phyloP scores from a whole-genome alignment of 208 protist species.

The Acanthamoeba healyi region DNA sequence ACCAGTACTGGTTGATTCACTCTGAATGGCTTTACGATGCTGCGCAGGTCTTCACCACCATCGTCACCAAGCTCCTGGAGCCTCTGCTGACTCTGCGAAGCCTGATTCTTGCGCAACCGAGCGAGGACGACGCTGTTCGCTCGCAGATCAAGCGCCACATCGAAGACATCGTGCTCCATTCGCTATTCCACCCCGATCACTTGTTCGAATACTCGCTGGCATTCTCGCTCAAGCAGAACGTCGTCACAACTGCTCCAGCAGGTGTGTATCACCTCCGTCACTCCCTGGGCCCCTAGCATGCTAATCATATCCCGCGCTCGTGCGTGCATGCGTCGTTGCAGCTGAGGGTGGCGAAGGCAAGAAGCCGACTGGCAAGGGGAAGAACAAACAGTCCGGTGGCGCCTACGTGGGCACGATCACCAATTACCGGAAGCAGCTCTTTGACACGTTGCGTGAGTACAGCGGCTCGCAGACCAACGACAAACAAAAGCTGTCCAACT shows the following conservation, averaged over 20 bases:
- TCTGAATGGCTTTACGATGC: too few relatives aligned
- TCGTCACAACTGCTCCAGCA: not conserved
- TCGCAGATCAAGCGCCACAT: constrained; percentile 36
- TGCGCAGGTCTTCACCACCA: constrained; percentile 24
- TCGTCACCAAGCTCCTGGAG: constrained; percentile 44
- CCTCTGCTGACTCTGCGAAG: constrained; percentile 15
- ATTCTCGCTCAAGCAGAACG: constrained; percentile 53
- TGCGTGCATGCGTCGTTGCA: too few relatives aligned
- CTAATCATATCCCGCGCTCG: too few relatives aligned
- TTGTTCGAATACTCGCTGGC: constrained; percentile 69
- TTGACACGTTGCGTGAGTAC: constrained; percentile 53
- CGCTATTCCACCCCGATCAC: constrained; percentile 55
- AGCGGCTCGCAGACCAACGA: not conserved
- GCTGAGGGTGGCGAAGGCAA: not conserved
- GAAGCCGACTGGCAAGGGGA: not conserved
- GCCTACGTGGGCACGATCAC: constrained; percentile 36
- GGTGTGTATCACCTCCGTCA: not conserved
- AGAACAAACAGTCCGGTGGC: not conserved
- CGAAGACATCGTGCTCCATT: constrained; percentile 58
- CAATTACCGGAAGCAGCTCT: constrained; percentile 70
- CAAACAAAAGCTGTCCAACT: not conserved
- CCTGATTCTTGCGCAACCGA: not conserved
- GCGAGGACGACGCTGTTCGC: not conserved
- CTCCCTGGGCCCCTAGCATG: too few relatives aligned
- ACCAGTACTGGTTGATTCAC: too few relatives aligned